These are phyloP conservation scores for Xylogone sp. DNA, from an alignment of 2,329 filamentous ascomycete genomes.

Conservation along the genomic window DNA sequence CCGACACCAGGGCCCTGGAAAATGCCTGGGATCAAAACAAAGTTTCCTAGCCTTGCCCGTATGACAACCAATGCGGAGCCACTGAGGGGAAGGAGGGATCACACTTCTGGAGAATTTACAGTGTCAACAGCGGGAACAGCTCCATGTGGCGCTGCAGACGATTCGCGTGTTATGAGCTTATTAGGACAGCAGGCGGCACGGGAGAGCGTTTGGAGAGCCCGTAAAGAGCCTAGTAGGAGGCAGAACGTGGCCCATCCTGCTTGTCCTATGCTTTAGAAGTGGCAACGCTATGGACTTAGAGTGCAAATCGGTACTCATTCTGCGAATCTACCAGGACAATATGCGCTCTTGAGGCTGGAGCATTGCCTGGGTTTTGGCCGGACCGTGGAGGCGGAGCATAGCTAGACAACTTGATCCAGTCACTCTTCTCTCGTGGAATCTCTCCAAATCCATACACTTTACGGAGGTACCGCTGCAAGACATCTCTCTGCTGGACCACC, in stretches of 20 bases:
- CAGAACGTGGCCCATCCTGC: background rate
- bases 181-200: background rate
- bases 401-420: background rate
- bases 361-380: no score
- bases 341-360: no score
- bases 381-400: background rate
- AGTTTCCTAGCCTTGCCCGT: no score
- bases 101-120: no score
- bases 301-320: background rate
- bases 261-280: background rate
- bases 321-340: background rate
- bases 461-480: no score
- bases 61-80: no score
- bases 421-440: background rate
- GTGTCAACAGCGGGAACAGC: background rate
- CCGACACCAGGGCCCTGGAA: no score
- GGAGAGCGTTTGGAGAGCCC: background rate
- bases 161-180: background rate
- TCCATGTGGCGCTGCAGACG: background rate
- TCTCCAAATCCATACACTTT: background rate
- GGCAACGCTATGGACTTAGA: background rate
- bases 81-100: no score
- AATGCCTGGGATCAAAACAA: no score
- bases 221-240: background rate
- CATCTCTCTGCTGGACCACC: no score